Percentiles rank a stretch among this genome's conserved stretches.
Conservation (phyloP, 495 filamentous ascomycete species). For the Lasiosphaeris hirsuta region DNA sequence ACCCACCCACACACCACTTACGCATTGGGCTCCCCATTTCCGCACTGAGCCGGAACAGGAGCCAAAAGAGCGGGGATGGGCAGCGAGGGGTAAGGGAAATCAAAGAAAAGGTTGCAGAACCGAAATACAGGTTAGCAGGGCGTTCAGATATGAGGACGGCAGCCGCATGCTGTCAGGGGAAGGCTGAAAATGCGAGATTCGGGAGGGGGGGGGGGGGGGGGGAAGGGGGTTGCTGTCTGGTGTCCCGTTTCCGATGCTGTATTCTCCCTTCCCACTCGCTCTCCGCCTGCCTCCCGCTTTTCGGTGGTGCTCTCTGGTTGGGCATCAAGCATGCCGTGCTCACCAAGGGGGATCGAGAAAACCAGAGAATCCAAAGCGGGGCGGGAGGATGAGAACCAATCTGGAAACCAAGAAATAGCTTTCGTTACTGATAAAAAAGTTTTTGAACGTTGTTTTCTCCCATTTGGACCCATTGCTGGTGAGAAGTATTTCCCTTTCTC, state of each 20-base stretch:
- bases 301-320: not conserved
- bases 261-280: not conserved
- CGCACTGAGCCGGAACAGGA: no score
- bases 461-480: constrained; percentile 7
- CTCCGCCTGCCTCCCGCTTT: not conserved
- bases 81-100: no score
- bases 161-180: no score
- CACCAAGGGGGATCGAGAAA: not conserved
- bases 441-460: not conserved
- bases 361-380: not conserved
- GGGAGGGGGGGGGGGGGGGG: not conserved
- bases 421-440: not conserved
- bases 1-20: no score
- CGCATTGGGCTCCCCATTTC: no score
- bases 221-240: not conserved
- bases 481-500: constrained; percentile 9
- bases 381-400: not conserved
- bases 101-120: no score
- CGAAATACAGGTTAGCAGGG: no score
- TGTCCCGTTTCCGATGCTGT: not conserved
- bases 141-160: no score
- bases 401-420: not conserved
- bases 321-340: not conserved
- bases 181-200: not conserved
- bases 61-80: no score